Evolutionary conservation across 2,329 filamentous ascomycete species (phyloP).

Genomic region (Exophiala viscosa): DNA sequence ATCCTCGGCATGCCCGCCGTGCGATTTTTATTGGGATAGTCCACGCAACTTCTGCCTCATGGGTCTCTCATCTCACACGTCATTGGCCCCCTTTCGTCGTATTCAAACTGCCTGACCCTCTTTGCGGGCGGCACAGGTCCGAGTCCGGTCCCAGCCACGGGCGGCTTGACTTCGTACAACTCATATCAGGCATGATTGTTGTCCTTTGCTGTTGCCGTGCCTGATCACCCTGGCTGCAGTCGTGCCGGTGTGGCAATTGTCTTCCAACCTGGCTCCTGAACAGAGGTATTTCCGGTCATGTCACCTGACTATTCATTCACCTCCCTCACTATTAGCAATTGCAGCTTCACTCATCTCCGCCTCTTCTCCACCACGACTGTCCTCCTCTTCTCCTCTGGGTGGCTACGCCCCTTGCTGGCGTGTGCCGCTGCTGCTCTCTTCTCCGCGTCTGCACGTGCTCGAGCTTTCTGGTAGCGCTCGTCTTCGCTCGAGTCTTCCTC

Average conservation of each 20-base stretch:
- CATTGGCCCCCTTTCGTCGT: neutral
- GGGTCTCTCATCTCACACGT: no score
- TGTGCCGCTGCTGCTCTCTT: conserved; percentile 3
- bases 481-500: conserved; percentile 24
- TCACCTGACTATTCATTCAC: conserved; percentile 3
- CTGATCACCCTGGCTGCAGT: neutral
- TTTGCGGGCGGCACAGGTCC: conserved; percentile 13
- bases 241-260: neutral
- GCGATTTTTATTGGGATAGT: neutral
- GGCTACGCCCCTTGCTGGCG: neutral
- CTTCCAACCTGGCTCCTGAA: neutral
- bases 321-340: neutral
- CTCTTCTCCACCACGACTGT: conserved; percentile 18
- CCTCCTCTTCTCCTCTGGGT: conserved; percentile 8
- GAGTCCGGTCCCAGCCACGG: conserved; percentile 3
- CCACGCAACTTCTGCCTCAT: neutral
- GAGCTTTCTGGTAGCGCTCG: conserved; percentile 19
- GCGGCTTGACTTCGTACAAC: neutral
- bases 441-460: conserved; percentile 17
- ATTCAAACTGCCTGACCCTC: neutral
- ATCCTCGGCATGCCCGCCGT: neutral
- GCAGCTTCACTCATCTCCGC: conserved; percentile 7
- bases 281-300: neutral
- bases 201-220: neutral
- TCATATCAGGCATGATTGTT: neutral